A percentile compares a stretch with the other conserved stretches of the same genome.
Evolutionary conservation across 1,284 basidiomycete species (phyloP).

Genomic region (Moniliella sp.): DNA sequence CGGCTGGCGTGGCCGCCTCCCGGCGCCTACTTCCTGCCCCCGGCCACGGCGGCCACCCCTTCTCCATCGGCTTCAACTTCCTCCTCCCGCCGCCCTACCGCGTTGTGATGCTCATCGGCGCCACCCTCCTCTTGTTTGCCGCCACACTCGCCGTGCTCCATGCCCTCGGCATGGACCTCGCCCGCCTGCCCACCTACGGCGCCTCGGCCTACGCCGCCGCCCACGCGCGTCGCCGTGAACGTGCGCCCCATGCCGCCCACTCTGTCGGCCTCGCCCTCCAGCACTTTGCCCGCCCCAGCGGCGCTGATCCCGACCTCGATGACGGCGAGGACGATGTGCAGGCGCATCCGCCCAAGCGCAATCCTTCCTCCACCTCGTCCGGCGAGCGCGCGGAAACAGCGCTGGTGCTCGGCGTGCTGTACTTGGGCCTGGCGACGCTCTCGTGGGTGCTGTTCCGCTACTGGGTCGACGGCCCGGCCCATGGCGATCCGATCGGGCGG

Average conservation of each 20-base stretch:
- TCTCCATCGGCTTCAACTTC: background rate
- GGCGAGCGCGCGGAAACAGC: conserved; percentile 2
- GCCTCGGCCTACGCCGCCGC: background rate
- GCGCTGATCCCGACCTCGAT: background rate
- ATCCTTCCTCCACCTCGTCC: background rate
- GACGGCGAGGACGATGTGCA: background rate
- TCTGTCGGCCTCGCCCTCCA: no score
- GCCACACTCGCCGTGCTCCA: conserved; percentile 12
- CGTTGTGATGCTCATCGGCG: conserved; percentile 19
- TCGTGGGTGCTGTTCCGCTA: conserved; percentile 21
- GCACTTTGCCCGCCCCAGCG: no score
- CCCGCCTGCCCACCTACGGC: background rate
- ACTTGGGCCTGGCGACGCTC: conserved; percentile 10
- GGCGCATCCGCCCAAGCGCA: background rate
- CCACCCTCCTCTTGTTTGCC: conserved; percentile 18
- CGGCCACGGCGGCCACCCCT: background rate
- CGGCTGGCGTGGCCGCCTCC: background rate
- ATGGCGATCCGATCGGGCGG: conserved; percentile 12
- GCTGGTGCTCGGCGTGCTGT: conserved; percentile 7
- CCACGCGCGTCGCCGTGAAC: background rate
- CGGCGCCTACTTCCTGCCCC: background rate
- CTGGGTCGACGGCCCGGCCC: conserved; percentile 10
- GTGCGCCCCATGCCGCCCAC: background rate
- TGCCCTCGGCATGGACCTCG: conserved; percentile 13
- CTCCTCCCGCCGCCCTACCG: conserved; percentile 26